Conservation (phyloP, 306 rosid species). For the Ormosia semicastrata region DNA sequence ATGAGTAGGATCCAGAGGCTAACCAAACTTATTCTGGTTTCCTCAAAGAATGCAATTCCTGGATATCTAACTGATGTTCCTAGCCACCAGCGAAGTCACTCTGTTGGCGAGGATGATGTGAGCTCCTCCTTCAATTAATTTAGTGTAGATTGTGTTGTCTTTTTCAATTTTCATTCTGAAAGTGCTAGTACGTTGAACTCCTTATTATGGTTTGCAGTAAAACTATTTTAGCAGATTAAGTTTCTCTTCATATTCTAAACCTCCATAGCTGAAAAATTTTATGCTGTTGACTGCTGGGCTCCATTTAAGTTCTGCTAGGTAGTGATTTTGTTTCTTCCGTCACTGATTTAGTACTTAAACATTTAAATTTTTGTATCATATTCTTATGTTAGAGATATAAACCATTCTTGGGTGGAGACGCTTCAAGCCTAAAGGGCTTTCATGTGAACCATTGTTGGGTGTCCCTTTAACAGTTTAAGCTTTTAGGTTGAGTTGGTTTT, state of each 20-base stretch:
- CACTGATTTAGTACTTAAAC: constrained; percentile 1
- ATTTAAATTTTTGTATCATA: neutral
- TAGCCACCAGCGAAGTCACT: constrained; percentile 70
- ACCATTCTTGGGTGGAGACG: neutral
- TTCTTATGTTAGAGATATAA: neutral
- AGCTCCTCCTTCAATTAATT: constrained; percentile 40
- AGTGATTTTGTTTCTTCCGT: constrained; percentile 8
- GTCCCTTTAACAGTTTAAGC: neutral
- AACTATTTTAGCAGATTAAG: neutral
- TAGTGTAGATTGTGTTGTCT: neutral
- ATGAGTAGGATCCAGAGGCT: constrained; percentile 99
- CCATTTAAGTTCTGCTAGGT: constrained; percentile 2
- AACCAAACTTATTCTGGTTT: constrained; percentile 96
- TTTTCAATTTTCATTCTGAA: neutral
- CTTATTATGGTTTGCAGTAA: neutral
- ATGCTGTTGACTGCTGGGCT: neutral
- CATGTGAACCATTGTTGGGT: neutral
- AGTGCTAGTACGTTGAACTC: neutral
- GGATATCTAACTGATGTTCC: constrained; percentile 77
- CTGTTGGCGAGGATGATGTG: constrained; percentile 88
- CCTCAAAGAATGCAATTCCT: constrained; percentile 89
- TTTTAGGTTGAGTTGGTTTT: neutral
- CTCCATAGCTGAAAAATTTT: neutral
- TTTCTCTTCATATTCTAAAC: neutral
- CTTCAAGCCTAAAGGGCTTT: neutral